A percentile compares a stretch with the other conserved stretches of the same genome.
These are phyloP conservation scores for Cryptosporidium tyzzeri DNA, from an alignment of 169 alveolate genomes.

Conservation along the genomic window DNA sequence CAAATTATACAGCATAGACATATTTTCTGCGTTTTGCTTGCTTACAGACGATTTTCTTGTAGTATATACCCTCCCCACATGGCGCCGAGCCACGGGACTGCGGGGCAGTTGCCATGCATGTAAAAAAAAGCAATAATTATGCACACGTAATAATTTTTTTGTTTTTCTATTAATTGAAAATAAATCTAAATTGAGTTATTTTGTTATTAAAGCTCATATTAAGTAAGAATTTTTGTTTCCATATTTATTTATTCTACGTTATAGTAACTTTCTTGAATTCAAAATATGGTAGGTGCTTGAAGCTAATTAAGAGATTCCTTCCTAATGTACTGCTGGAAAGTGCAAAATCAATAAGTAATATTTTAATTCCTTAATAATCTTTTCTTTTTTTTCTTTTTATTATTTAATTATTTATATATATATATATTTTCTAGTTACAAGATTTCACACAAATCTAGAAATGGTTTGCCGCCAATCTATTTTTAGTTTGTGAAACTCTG, in stretches of 20 bases:
- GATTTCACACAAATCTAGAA: neutral
- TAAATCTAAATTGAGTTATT: neutral
- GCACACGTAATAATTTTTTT: neutral
- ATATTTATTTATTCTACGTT: no score
- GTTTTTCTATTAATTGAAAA: no score
- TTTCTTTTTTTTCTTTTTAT: neutral
- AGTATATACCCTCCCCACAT: neutral
- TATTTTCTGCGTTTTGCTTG: neutral
- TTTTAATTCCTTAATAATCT: neutral
- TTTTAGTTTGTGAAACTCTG: neutral
- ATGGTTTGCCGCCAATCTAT: conserved; percentile 2
- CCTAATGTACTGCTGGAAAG: neutral
- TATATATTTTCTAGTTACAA: no score
- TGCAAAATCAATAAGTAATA: no score
- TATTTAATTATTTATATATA: no score
- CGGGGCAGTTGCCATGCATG: neutral
- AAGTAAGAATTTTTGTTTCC: neutral
- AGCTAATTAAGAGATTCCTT: neutral
- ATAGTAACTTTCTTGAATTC: neutral
- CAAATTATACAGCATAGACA: conserved; percentile 9
- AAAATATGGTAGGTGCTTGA: no score
- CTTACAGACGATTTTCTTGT: neutral
- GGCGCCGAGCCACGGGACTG: neutral
- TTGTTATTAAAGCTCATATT: no score
- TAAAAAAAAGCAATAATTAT: neutral